These are phyloP conservation scores for Monosporascus sp. DNA, from an alignment of 2,329 filamentous ascomycete genomes.

Conservation along the genomic window DNA sequence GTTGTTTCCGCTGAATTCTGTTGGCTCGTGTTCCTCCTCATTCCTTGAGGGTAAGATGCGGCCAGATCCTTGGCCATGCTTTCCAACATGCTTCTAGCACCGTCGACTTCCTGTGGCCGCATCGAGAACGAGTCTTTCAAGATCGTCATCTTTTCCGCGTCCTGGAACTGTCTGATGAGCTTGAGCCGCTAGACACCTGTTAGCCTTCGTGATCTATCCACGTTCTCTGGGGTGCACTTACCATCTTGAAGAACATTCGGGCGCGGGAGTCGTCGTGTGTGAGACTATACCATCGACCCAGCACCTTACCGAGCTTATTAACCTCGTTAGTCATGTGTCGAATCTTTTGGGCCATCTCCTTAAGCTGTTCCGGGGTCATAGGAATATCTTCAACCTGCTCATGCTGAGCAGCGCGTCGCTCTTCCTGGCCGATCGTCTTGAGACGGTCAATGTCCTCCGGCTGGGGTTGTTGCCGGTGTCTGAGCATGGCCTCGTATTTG, in stretches of 20 bases:
- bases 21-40: constrained; percentile 24
- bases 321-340: constrained; percentile 35
- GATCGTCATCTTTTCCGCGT: constrained; percentile 40
- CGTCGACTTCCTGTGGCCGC: constrained; percentile 43
- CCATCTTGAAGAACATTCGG: constrained; percentile 46
- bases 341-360: constrained; percentile 40
- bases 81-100: constrained; percentile 40
- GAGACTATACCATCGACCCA: constrained; percentile 43
- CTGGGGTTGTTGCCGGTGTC: constrained; percentile 14
- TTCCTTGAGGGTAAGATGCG: constrained; percentile 12
- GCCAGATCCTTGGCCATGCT: constrained; percentile 46
- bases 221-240: constrained; percentile 30
- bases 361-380: constrained; percentile 39
- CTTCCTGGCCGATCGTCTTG: constrained; percentile 25
- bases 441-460: constrained; percentile 35
- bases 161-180: constrained; percentile 47
- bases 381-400: constrained; percentile 40
- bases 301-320: constrained; percentile 36
- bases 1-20: constrained; percentile 18
- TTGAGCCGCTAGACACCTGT: constrained; percentile 42
- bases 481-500: constrained; percentile 35
- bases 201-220: constrained; percentile 17
- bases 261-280: constrained; percentile 45
- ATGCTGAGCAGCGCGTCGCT: constrained; percentile 28
- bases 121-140: constrained; percentile 48